Evolutionary conservation across 768 basidiomycete genomes (phyloP).

Genomic region (Suillus plorans): DNA sequence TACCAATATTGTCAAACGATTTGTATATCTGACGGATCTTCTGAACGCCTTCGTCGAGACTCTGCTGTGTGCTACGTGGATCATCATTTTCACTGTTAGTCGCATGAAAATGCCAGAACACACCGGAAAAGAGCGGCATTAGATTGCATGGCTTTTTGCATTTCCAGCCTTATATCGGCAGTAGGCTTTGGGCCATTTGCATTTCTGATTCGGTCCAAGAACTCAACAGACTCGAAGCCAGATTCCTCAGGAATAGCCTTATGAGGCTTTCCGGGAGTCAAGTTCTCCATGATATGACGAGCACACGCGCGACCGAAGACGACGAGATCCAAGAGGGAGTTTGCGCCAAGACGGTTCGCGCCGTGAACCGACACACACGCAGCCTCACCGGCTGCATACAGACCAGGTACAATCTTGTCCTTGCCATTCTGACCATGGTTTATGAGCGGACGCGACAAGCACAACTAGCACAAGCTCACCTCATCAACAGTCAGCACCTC

Average conservation of each 20-base stretch:
- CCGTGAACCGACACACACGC: slow-evolving; percentile 99
- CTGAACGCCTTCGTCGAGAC: slow-evolving; percentile 88
- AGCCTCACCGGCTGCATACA: slow-evolving; percentile 98
- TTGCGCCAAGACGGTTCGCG: slow-evolving; percentile 98
- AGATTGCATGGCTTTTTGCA: slow-evolving; percentile 99
- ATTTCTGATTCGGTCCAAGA: slow-evolving; percentile 86
- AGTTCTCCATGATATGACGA: slow-evolving; percentile 91
- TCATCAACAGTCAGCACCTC: slow-evolving; percentile 89
- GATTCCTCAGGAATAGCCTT: slow-evolving; percentile 84
- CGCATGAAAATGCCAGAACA: slow-evolving; percentile 11
- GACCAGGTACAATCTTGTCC: slow-evolving; percentile 90
- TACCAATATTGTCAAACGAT: slow-evolving; percentile 86
- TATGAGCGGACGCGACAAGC: not conserved
- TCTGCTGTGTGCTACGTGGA: slow-evolving; percentile 71
- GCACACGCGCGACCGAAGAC: slow-evolving; percentile 99
- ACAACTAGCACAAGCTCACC: slow-evolving; percentile 25
- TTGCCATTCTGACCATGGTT: slow-evolving; percentile 59
- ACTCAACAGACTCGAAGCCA: slow-evolving; percentile 80
- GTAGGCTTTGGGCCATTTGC: slow-evolving; percentile 82
- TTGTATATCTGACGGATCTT: slow-evolving; percentile 86
- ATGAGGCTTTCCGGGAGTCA: slow-evolving; percentile 88
- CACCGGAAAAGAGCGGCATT: slow-evolving; percentile 97
- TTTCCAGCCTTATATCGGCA: slow-evolving; percentile 85
- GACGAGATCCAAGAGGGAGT: slow-evolving; percentile 98
- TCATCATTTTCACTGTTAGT: slow-evolving; percentile 8